Conservation (phyloP, 2,329 filamentous ascomycete genomes). For the Verticillium dahliae region DNA sequence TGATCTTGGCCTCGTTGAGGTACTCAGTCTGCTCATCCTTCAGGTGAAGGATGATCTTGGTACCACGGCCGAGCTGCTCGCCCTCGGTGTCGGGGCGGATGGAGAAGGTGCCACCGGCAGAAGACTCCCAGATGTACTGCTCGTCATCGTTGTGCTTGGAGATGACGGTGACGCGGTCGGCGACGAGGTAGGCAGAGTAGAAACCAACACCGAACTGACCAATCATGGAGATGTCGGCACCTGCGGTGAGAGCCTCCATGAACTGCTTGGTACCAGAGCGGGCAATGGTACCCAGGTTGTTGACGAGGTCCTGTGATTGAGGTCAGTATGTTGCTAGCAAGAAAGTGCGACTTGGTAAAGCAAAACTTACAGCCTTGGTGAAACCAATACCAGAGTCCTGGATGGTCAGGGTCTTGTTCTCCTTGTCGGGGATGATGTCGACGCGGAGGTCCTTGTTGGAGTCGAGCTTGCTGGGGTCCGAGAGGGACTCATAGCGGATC, state of each 20-base stretch:
- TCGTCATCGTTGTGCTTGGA: slow-evolving; percentile 99
- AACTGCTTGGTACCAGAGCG: slow-evolving; percentile 99
- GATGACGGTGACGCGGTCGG: slow-evolving; percentile 89
- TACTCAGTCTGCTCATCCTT: slow-evolving; percentile 99
- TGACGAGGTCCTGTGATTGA: slow-evolving; percentile 77
- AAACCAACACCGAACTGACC: slow-evolving; percentile 99
- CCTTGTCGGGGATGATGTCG: slow-evolving; percentile 98
- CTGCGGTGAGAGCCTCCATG: slow-evolving; percentile 98
- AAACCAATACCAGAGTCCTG: slow-evolving; percentile 98
- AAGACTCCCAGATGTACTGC: slow-evolving; percentile 99
- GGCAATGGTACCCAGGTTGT: slow-evolving; percentile 99
- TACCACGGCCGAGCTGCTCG: slow-evolving; percentile 85
- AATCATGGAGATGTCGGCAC: slow-evolving; percentile 99
- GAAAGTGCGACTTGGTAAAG: background rate
- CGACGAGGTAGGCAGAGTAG: slow-evolving; percentile 99
- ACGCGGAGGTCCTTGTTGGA: slow-evolving; percentile 96
- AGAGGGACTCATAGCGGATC: slow-evolving; percentile 97
- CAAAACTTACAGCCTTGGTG: slow-evolving; percentile 90
- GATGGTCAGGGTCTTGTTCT: slow-evolving; percentile 95
- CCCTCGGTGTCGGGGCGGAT: slow-evolving; percentile 86
- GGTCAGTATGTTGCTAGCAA: slow-evolving; percentile 25
- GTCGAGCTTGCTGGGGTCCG: slow-evolving; percentile 95
- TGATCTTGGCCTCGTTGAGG: slow-evolving; percentile 97
- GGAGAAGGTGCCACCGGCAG: slow-evolving; percentile 94
- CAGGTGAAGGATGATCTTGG: slow-evolving; percentile 96